Conservation (phyloP, 768 basidiomycete genomes). For the Collybia sp. region DNA sequence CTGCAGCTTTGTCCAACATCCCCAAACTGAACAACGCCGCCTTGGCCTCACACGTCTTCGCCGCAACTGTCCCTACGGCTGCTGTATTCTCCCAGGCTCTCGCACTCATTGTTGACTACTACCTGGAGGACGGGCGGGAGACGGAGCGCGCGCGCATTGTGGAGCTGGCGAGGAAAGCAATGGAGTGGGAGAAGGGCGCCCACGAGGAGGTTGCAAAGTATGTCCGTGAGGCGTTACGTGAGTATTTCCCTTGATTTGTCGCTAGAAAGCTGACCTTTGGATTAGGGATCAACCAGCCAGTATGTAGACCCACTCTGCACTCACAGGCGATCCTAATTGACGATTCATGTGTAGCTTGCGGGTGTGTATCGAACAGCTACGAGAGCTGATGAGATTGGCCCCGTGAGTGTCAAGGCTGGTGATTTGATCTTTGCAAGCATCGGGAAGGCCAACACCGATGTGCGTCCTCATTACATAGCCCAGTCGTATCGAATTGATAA, state of each 20-base stretch:
- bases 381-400: conserved; percentile 19
- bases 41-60: conserved; percentile 46
- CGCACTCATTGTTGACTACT: conserved; percentile 56
- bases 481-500: not conserved
- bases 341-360: conserved; percentile 22
- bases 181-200: conserved; percentile 13
- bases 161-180: conserved; percentile 20
- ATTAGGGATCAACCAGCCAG: conserved; percentile 28
- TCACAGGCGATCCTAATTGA: conserved; percentile 2
- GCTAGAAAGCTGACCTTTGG: not conserved
- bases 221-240: conserved; percentile 43
- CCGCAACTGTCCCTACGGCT: conserved; percentile 50
- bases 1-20: too few species aligned
- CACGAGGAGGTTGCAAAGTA: conserved; percentile 31
- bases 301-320: conserved; percentile 8
- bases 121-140: conserved; percentile 35
- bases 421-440: conserved; percentile 31
- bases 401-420: conserved; percentile 19
- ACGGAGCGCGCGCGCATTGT: conserved; percentile 36
- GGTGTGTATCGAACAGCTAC: conserved; percentile 35
- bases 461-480: conserved; percentile 15
- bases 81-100: conserved; percentile 52
- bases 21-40: conserved; percentile 13
- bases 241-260: conserved; percentile 9
- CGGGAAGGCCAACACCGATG: conserved; percentile 33